These are phyloP conservation scores for Alternaria arbusti DNA, from an alignment of 2,329 filamentous ascomycete genomes.

Conservation along the genomic window DNA sequence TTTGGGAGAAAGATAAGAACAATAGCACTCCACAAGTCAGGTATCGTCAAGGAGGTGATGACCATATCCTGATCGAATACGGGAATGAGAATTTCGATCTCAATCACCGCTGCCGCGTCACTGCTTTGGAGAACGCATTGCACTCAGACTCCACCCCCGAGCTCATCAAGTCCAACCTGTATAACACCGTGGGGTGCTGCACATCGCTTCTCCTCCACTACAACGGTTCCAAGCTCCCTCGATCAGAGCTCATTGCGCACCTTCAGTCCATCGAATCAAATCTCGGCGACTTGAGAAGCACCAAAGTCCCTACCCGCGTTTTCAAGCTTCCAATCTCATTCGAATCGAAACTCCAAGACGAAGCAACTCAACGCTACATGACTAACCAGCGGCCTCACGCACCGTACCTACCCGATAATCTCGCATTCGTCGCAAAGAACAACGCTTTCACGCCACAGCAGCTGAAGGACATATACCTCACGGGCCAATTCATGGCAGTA, in stretches of 20 bases:
- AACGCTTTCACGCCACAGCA: constrained; percentile 60
- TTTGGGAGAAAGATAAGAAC: constrained; percentile 37
- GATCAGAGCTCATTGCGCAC: constrained; percentile 46
- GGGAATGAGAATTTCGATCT: constrained; percentile 63
- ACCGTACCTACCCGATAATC: constrained; percentile 67
- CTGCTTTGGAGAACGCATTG: constrained; percentile 59
- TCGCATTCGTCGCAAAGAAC: constrained; percentile 63
- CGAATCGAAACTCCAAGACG: constrained; percentile 52
- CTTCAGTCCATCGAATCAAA: constrained; percentile 50
- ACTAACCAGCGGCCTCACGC: constrained; percentile 67
- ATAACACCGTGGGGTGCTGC: constrained; percentile 61
- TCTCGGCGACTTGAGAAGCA: constrained; percentile 51
- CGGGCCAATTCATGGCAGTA: constrained; percentile 59
- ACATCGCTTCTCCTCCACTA: constrained; percentile 54
- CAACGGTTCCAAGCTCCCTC: constrained; percentile 47
- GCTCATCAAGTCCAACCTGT: constrained; percentile 50
- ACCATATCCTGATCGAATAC: constrained; percentile 65
- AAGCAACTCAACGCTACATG: constrained; percentile 66
- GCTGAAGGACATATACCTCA: constrained; percentile 59
- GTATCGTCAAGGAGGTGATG: constrained; percentile 46
- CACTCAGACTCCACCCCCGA: constrained; percentile 48
- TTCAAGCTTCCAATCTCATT: constrained; percentile 55
- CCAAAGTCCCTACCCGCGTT: constrained; percentile 51
- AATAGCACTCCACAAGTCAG: constrained; percentile 30
- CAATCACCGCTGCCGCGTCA: constrained; percentile 63